Evolutionary conservation across 2,329 filamentous ascomycete species (phyloP), one percentile per base, ranked within the genome.

Genomic region (Talaromyces sp.): DNA sequence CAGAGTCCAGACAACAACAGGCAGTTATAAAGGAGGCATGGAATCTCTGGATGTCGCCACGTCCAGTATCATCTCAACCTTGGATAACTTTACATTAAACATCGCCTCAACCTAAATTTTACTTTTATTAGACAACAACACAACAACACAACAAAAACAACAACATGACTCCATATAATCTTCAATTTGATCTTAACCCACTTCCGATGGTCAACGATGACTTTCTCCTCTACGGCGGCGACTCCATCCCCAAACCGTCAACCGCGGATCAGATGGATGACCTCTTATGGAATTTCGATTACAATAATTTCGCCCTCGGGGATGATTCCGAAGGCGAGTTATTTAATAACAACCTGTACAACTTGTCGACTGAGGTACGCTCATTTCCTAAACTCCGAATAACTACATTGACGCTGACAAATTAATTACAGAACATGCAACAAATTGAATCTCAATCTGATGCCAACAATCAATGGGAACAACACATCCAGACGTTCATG

Each of bases 261-360:
- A 31, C 39, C 2, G 37, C 31, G 4, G 39, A 54, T 33, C 52
- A 15, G 2, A 54, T 54, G 52, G 25, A 54, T 25, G 52, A 54
- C 6, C 25, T 54, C 5, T 35, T 54, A 19, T 54, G 52, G 52
- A 43, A 54, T 41, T 33, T 54, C 7, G 52, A 54, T 35, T 54
- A 25, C 52, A 45, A 25, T 2, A 54, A 33, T 21, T 54, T 43
- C 37, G 37, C 36, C 15, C 10, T 43, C 52, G 21, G 33, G 7
- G 21, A 41, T 33, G 28, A 45, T 15, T 13, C 52, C 10, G 36
- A 33, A 21, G 35, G n/a, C 9, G 35, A 52, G 25, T 25, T 10
- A 5, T 52, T 39, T 25, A 31, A 51, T 51, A 51, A n/a, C 13
- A 2, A n/a, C 36, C 21, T 17, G 31, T 37, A 37, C n/a, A 36